Evolutionary conservation across 202 grass and related monocot genomes (phyloP).

Genomic region (Sporobolus alterniflorus): DNA sequence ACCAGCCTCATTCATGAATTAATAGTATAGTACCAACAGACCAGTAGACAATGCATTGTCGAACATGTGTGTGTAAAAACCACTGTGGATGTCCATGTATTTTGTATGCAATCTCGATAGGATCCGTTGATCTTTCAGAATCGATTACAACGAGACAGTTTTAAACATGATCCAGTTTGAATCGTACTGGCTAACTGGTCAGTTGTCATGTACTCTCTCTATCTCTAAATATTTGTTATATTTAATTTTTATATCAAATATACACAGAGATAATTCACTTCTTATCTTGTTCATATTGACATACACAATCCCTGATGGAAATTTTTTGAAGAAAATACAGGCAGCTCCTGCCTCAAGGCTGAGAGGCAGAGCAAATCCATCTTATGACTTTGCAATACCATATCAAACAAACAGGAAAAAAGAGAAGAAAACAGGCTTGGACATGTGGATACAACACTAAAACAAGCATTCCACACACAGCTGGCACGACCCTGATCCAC

Average conservation of each 20-base stretch:
- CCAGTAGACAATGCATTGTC: too few species aligned
- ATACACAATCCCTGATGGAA: slow-evolving; percentile 41
- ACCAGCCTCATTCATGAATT: too few species aligned
- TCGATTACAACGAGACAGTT: too few species aligned
- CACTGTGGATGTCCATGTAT: too few species aligned
- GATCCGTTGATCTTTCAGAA: too few species aligned
- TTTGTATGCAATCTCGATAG: too few species aligned
- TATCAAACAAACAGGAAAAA: slow-evolving; percentile 28
- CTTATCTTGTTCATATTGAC: slow-evolving; percentile 52
- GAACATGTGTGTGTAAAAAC: too few species aligned
- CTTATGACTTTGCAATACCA: slow-evolving; percentile 49
- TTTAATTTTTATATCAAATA: not conserved
- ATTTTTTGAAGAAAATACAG: slow-evolving; percentile 25
- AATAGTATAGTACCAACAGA: too few species aligned
- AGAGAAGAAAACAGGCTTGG: not conserved
- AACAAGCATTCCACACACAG: slow-evolving; percentile 67
- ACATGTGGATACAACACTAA: slow-evolving; percentile 73
- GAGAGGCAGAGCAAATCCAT: slow-evolving; percentile 31
- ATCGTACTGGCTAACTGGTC: too few species aligned
- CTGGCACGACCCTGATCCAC: slow-evolving; percentile 48
- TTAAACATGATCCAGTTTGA: too few species aligned
- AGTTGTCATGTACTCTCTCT: too few species aligned
- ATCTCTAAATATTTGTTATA: too few species aligned
- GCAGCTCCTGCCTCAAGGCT: slow-evolving; percentile 39
- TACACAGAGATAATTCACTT: slow-evolving; percentile 16